A percentile compares a stretch with the other conserved stretches of the same genome.
These are phyloP conservation scores for Pichia nakasei DNA, from an alignment of 805 yeast species.

Conservation along the genomic window DNA sequence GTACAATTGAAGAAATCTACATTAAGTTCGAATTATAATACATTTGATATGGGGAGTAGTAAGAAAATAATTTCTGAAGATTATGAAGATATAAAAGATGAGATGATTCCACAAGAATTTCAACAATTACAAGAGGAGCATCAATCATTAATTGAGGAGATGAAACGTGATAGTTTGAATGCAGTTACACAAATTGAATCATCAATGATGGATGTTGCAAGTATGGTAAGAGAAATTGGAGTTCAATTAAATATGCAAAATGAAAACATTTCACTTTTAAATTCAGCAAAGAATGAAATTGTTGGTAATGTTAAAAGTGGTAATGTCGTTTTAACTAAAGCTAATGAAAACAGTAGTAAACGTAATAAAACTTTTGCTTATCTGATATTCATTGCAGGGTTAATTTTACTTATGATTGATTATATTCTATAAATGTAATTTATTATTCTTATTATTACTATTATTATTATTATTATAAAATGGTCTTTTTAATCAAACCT, in stretches of 20 bases:
- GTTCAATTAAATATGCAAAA: conserved; percentile 67
- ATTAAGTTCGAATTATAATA: conserved; percentile 12
- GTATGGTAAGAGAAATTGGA: conserved; percentile 65
- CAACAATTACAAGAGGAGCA: conserved; percentile 54
- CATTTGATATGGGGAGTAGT: neutral
- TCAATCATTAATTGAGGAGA: conserved; percentile 38
- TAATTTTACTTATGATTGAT: conserved; percentile 48
- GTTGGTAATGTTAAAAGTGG: conserved; percentile 61
- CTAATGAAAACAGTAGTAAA: conserved; percentile 55
- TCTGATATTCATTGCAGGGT: conserved; percentile 46
- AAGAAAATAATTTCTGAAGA: conserved; percentile 23
- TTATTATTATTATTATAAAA: neutral
- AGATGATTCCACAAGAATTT: conserved; percentile 40
- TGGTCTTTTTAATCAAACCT: conserved; percentile 18
- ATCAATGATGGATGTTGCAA: conserved; percentile 64
- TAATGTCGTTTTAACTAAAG: conserved; percentile 58
- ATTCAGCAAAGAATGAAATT: conserved; percentile 61
- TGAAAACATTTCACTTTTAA: conserved; percentile 52
- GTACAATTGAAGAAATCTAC: conserved; percentile 29
- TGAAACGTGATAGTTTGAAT: conserved; percentile 51
- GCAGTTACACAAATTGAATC: conserved; percentile 53
- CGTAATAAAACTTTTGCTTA: conserved; percentile 50
- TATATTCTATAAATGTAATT: conserved; percentile 32
- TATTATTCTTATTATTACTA: neutral
- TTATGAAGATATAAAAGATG: conserved; percentile 27